phyloP scores from a whole-genome alignment of 2,329 filamentous ascomycete genomes.

The Trichoderma asperellum region DNA sequence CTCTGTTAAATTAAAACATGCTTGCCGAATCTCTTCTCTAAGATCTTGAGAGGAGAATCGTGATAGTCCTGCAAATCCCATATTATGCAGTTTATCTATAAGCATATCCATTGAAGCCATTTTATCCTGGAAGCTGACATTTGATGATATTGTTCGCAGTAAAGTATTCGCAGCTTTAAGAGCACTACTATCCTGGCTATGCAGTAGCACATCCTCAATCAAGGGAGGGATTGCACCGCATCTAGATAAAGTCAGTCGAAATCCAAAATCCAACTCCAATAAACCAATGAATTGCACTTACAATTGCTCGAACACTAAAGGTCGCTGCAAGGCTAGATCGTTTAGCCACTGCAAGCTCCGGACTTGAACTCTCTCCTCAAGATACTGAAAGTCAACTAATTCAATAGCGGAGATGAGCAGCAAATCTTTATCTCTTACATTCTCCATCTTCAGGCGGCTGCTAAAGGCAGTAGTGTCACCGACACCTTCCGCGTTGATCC shows the following conservation, averaged over 20 bases:
- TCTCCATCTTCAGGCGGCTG: slow-evolving; percentile 42
- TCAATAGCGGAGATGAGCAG: slow-evolving; percentile 66
- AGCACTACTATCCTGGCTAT: slow-evolving; percentile 64
- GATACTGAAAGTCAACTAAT: slow-evolving; percentile 67
- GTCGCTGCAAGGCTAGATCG: slow-evolving; percentile 57
- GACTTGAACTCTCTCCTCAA: slow-evolving; percentile 66
- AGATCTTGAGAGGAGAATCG: slow-evolving; percentile 57
- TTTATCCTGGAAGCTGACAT: slow-evolving; percentile 54
- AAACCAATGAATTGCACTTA: slow-evolving; percentile 44
- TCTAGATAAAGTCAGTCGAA: slow-evolving; percentile 42
- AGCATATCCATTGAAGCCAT: slow-evolving; percentile 54
- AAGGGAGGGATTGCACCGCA: slow-evolving; percentile 61
- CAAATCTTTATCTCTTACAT: slow-evolving; percentile 63
- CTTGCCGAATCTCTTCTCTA: slow-evolving; percentile 53
- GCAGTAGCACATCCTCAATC: slow-evolving; percentile 64
- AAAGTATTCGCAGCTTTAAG: slow-evolving; percentile 64
- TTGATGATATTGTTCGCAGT: slow-evolving; percentile 61
- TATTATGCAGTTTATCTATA: slow-evolving; percentile 58
- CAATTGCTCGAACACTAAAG: slow-evolving; percentile 62
- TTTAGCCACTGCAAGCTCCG: slow-evolving; percentile 64
- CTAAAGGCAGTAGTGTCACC: slow-evolving; percentile 34
- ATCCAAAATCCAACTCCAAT: too few species aligned
- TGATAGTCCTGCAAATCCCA: slow-evolving; percentile 68
- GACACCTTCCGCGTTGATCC: slow-evolving; percentile 51
- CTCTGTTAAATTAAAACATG: slow-evolving; percentile 60